These are phyloP conservation scores for Ploettnerulaceae sp. DNA, from an alignment of 2,329 filamentous ascomycete genomes.

Conservation along the genomic window DNA sequence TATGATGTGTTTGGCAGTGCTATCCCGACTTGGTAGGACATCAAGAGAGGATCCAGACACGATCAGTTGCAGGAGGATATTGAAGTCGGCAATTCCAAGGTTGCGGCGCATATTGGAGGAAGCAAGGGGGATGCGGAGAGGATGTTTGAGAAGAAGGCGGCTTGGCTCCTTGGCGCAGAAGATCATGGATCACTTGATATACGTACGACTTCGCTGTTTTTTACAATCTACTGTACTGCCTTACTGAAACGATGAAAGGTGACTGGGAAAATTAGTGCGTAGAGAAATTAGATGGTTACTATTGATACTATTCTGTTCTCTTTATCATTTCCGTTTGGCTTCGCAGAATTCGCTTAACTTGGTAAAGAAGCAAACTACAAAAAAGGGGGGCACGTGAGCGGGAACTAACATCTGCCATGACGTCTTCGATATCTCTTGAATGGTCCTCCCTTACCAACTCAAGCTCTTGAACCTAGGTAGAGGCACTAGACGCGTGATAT, in stretches of 20 bases:
- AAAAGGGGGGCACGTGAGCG: constrained; percentile 8
- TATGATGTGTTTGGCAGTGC: constrained; percentile 65
- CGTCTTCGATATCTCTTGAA: constrained; percentile 3
- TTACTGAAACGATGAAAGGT: no score
- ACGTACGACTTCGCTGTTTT: background rate
- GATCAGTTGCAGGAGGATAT: constrained; percentile 46
- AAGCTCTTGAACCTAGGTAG: background rate
- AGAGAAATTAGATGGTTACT: no score
- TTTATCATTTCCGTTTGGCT: background rate
- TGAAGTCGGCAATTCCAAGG: constrained; percentile 35
- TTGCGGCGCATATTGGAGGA: constrained; percentile 16
- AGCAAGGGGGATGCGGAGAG: background rate
- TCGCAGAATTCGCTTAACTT: no score
- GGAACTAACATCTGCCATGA: constrained; percentile 8
- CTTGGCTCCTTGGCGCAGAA: background rate
- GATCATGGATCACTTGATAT: background rate
- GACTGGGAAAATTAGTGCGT: no score
- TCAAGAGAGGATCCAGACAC: constrained; percentile 39
- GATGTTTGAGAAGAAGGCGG: background rate
- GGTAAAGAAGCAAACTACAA: background rate
- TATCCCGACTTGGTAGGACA: constrained; percentile 52
- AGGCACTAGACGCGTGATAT: constrained; percentile 11
- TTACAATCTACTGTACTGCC: background rate
- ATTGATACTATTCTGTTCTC: no score
- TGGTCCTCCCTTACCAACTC: background rate